Evolutionary conservation across 371 early-diverging fungal species (phyloP), one percentile per base, ranked within the genome.

Genomic region (Rhizopus microsporus): DNA sequence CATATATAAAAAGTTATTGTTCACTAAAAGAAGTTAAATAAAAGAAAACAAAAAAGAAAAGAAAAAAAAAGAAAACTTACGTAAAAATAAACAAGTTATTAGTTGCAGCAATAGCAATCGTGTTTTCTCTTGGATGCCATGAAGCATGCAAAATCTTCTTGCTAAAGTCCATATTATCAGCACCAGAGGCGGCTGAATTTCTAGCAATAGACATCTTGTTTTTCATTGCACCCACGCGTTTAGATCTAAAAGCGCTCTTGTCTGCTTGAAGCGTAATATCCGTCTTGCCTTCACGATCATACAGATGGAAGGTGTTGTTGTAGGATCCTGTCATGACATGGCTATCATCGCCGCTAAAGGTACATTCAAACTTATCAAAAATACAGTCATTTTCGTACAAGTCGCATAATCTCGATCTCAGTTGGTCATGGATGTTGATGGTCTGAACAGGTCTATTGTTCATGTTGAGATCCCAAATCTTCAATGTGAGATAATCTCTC

Each of bases 281-380:
- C 48, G 79, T 81, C 54, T 88, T 82, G 45, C 82, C 86, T 33
- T 85, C 73, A 8, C 75, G 72, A 59, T 94, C 91, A 68, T 90
- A 96, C 49, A 98, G 89, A 65, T 90, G 89, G 79, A 98, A 95
- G 63, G 87, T 92, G 84, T 99, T 98, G 84, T 88, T 95, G 78
- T 99, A 98, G 7, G 97, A 96, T 9, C 98, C 99, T 8, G 98
- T 96, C 81, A 98, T 72, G 34, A 93, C 89, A 35, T 79, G 75
- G 42, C 88, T 88, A 65, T 95, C 96, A 67, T 96, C 93, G 13
- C 97, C 97, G 66, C 93, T 93, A 65, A 96, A 93, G 48, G 87
- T 93, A 80, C 96, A 95, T 74, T 98, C 99, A 63, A 98, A 98
- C 77, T 98, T 98, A 82, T 98, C 99, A 81, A 98, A 98, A 68